Evolutionary conservation across 75 land plant genomes (phyloP).

Genomic region (Pseudotsuga menziesii): DNA sequence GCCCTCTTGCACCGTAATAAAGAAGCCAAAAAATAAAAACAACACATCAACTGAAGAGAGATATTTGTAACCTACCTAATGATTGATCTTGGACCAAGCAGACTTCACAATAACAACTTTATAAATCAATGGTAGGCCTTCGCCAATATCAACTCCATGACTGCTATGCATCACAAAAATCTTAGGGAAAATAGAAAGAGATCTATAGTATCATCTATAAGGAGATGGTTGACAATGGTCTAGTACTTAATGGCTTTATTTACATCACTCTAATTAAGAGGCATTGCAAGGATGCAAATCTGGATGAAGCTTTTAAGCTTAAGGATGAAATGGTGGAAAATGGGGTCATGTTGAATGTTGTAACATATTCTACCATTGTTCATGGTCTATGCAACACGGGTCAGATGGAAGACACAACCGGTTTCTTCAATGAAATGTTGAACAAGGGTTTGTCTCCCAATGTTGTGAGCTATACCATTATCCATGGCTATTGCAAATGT

Average conservation of each 20-base stretch:
- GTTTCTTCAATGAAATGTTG: slow-evolving; percentile 33
- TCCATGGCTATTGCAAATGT: slow-evolving; percentile 40
- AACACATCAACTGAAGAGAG: too few relatives aligned
- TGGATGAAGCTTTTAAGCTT: slow-evolving; percentile 38
- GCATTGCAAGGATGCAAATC: slow-evolving; percentile 43
- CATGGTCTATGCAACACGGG: slow-evolving; percentile 53
- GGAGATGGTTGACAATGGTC: slow-evolving; percentile 49
- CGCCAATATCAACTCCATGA: too few relatives aligned
- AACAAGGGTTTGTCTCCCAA: slow-evolving; percentile 30
- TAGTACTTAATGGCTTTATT: slow-evolving; percentile 48
- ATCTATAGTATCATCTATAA: too few relatives aligned
- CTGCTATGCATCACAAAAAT: too few relatives aligned
- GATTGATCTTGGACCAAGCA: too few relatives aligned
- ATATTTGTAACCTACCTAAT: too few relatives aligned
- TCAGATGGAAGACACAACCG: slow-evolving; percentile 21
- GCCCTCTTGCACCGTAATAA: too few relatives aligned
- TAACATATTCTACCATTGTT: slow-evolving; percentile 68
- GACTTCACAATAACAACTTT: too few relatives aligned
- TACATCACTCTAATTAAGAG: slow-evolving; percentile 70
- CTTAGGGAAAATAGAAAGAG: too few relatives aligned
- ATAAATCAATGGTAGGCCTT: too few relatives aligned
- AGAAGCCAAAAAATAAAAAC: too few relatives aligned
- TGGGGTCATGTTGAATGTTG: slow-evolving; percentile 49
- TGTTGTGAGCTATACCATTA: slow-evolving; percentile 44
- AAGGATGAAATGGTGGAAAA: slow-evolving; percentile 50